Evolutionary conservation across 2,329 filamentous ascomycete species (phyloP).

Genomic region (Westerdykella ornata): DNA sequence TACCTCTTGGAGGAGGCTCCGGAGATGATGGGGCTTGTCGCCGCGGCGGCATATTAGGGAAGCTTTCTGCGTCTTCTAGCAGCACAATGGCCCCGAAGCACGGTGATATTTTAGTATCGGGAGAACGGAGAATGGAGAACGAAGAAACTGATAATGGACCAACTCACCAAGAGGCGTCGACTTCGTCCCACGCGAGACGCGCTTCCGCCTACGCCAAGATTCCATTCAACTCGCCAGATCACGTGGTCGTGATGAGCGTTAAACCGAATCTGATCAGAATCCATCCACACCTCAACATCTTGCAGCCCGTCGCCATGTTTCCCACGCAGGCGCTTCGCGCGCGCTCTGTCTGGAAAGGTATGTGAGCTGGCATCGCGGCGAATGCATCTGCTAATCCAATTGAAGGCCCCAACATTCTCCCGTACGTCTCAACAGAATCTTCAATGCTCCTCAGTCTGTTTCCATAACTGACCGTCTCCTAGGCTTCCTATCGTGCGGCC

Average conservation of each 20-base stretch:
- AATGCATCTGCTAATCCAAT: constrained; percentile 18
- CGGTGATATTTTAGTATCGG: neutral
- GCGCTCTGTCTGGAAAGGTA: constrained; percentile 87
- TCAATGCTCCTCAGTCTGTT: constrained; percentile 18
- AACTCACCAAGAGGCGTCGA: neutral
- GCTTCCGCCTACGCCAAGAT: constrained; percentile 21
- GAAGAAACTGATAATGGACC: neutral
- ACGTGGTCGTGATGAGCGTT: constrained; percentile 7
- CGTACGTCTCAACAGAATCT: constrained; percentile 46
- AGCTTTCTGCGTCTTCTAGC: too few species aligned
- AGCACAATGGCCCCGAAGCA: too few species aligned
- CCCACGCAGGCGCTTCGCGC: constrained; percentile 56
- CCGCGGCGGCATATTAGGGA: too few species aligned
- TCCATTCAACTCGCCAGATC: constrained; percentile 25
- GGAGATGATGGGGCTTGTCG: too few species aligned
- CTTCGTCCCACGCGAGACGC: constrained; percentile 14
- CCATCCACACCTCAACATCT: constrained; percentile 20
- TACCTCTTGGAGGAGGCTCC: constrained; percentile 21
- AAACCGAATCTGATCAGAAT: constrained; percentile 6
- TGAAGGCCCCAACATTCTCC: constrained; percentile 62
- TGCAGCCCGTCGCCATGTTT: constrained; percentile 51
- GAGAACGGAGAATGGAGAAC: neutral
- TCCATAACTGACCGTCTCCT: constrained; percentile 3
- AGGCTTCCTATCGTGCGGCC: constrained; percentile 58
- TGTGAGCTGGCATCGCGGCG: constrained; percentile 9